These are phyloP conservation scores for Meyerozyma smithsonii DNA, from an alignment of 1,139 yeast genomes.

Conservation along the genomic window DNA sequence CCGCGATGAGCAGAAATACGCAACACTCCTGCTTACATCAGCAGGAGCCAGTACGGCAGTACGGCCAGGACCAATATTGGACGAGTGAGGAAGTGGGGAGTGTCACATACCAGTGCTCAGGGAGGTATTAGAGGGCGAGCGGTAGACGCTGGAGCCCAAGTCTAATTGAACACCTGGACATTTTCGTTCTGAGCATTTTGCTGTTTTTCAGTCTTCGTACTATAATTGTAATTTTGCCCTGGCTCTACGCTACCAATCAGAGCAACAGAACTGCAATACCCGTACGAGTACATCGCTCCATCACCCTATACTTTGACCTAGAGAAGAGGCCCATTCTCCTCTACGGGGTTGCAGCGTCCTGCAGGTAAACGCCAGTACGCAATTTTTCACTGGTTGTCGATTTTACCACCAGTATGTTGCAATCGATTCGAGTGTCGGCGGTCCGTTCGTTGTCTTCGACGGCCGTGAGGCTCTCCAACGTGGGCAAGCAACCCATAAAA, in stretches of 20 bases:
- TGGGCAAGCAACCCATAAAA: conserved; percentile 40
- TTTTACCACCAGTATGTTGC: background rate
- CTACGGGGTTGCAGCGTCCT: background rate
- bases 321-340: too few species aligned
- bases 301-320: too few species aligned
- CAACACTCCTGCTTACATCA: background rate
- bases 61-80: background rate
- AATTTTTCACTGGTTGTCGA: conserved; percentile 1
- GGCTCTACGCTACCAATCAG: too few species aligned
- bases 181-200: too few species aligned
- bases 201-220: too few species aligned
- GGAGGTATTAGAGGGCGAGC: too few species aligned
- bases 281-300: too few species aligned
- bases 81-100: background rate
- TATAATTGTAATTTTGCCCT: too few species aligned
- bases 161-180: too few species aligned
- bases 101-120: too few species aligned
- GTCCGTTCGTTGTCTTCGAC: conserved; percentile 23
- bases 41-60: background rate
- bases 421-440: background rate
- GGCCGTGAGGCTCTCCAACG: conserved; percentile 27
- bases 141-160: too few species aligned
- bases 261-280: too few species aligned
- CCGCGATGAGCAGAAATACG: conserved; percentile 2
- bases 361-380: conserved; percentile 3